Base-by-base conservation (phyloP, 129 eudicot species). In the Lactuca saligna region DNA sequence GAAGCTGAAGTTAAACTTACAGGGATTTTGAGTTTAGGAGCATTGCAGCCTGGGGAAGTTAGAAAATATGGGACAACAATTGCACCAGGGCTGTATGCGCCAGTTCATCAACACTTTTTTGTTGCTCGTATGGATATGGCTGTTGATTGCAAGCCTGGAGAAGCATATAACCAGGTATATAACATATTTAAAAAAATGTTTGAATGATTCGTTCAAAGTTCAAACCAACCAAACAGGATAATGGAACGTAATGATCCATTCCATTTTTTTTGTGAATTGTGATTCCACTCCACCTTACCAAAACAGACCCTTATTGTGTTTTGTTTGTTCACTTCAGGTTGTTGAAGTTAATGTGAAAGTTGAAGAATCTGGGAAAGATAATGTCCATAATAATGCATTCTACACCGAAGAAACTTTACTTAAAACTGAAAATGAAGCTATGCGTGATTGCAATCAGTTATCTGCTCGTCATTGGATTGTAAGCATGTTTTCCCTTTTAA, bases 1-100 rank as follows among this genome's bases (percentile, higher is more conserved):
- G 97, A 91, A 79, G 97, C 97, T 34, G 97, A 91, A 83, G 97
- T 91, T 58, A 91, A 88, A 83, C 97, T 88, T 61, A 91, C 97
- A 14, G 96, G 90, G 66, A 83, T 85, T 78, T 86, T 87, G 53
- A 91, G 97, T 73, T 70, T 91, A 73, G 97, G 97, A 71, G 96
- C 97, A 65, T 62, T 91, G 76, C 95, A 87, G 71, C 90, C 90
- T 4, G 96, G 96, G 34, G 96, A 91, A 83, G 72, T 51, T 81
- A 81, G 92, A 61, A 91, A 87, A 70, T 91, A 91, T 80, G 96
- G 97, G 56, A 87, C 90, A 17, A 87, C 88, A 58, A 91, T 91
- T 53, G 88, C 96, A 48, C 97, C 96, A 14, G 97, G 97, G 61
- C 71, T 91, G 35, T 91, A 91, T 83, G 97, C 97, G 55, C 97